Percentiles rank a stretch among this genome's conserved stretches.
Evolutionary conservation across 2,329 filamentous ascomycete species (phyloP).

Genomic region (Penicillium sp.): DNA sequence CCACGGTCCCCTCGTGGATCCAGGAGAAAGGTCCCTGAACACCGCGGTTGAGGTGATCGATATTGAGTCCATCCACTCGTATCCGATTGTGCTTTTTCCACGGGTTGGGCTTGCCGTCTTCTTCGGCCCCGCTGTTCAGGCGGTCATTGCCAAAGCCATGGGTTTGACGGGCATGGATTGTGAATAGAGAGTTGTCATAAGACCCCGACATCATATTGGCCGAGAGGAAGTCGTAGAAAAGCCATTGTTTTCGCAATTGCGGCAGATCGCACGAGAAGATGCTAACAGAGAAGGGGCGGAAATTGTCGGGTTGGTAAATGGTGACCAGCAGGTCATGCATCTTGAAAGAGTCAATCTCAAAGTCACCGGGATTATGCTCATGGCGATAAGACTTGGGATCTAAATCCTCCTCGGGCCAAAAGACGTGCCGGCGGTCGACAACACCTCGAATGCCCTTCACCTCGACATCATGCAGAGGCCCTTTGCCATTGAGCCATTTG

Average conservation of each 20-base stretch:
- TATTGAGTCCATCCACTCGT: conserved; percentile 88
- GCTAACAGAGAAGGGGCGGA: conserved; percentile 93
- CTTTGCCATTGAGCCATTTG: conserved; percentile 99
- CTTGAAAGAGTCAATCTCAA: conserved; percentile 96
- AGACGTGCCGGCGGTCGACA: conserved; percentile 82
- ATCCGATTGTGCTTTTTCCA: conserved; percentile 98
- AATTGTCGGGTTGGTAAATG: conserved; percentile 83
- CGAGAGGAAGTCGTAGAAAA: conserved; percentile 96
- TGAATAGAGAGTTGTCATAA: conserved; percentile 94
- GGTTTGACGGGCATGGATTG: conserved; percentile 89
- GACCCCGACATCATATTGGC: conserved; percentile 96
- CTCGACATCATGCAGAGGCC: conserved; percentile 86
- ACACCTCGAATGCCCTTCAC: conserved; percentile 92
- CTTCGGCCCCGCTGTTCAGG: conserved; percentile 57
- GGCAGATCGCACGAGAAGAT: conserved; percentile 96
- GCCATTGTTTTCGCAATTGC: conserved; percentile 89
- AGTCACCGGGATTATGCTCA: conserved; percentile 86
- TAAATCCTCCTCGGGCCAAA: conserved; percentile 66
- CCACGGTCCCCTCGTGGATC: conserved; percentile 96
- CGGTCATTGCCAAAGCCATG: conserved; percentile 74
- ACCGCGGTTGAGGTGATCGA: conserved; percentile 92
- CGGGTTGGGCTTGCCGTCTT: conserved; percentile 65
- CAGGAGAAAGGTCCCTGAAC: conserved; percentile 94
- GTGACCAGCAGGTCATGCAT: conserved; percentile 92
- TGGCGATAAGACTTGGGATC: conserved; percentile 88